Conservation (phyloP, 2,329 filamentous ascomycete species). For the Dothidotthia symphoricarpi region DNA sequence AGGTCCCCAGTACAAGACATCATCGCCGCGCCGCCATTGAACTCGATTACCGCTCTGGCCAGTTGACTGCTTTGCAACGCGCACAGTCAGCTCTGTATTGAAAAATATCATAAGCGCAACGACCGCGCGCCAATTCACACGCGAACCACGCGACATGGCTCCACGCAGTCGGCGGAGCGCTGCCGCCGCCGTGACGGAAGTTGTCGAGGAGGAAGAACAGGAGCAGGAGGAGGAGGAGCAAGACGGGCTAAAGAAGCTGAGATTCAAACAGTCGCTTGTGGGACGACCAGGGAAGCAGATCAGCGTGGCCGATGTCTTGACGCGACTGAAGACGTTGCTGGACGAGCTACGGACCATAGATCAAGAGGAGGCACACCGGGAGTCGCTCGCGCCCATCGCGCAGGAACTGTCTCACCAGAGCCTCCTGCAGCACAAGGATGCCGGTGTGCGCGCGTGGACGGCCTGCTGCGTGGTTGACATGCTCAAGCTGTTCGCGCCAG, state of each 20-base stretch:
- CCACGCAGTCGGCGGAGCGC: constrained; percentile 42
- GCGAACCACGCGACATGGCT: constrained; percentile 39
- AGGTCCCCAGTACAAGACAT: neutral
- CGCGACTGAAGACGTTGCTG: constrained; percentile 74
- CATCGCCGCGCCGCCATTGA: constrained; percentile 10
- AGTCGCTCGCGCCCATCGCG: constrained; percentile 80
- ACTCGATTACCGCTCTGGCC: constrained; percentile 9
- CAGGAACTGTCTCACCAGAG: constrained; percentile 81
- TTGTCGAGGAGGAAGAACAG: constrained; percentile 20
- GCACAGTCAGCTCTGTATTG: neutral
- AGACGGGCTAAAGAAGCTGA: constrained; percentile 48
- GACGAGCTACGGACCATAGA: constrained; percentile 83
- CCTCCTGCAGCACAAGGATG: constrained; percentile 86
- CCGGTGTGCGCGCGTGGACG: constrained; percentile 84
- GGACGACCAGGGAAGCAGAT: constrained; percentile 93
- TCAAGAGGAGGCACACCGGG: constrained; percentile 78
- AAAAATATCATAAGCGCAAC: constrained; percentile 2
- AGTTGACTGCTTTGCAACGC: constrained; percentile 1
- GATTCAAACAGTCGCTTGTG: constrained; percentile 82
- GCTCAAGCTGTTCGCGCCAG: constrained; percentile 84
- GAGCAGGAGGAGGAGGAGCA: constrained; percentile 25
- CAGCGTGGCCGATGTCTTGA: constrained; percentile 74
- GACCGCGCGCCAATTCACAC: constrained; percentile 10
- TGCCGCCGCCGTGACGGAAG: constrained; percentile 32
- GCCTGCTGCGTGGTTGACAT: constrained; percentile 91